These are phyloP conservation scores for Aspergillus puulaauensis DNA, from an alignment of 2,329 filamentous ascomycete species.

Conservation along the genomic window DNA sequence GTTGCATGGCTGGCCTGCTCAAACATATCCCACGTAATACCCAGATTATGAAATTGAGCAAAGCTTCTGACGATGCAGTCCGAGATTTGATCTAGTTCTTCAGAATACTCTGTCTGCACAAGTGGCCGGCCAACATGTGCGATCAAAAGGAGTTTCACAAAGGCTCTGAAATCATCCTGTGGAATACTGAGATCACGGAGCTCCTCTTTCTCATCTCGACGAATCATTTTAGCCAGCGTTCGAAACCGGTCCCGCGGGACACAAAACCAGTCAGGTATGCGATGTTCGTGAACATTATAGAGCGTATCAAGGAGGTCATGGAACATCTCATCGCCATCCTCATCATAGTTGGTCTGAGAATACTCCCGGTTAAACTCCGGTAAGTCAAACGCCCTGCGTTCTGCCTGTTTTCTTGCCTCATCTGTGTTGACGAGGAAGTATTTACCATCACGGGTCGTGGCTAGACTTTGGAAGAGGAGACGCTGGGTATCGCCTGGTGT, in stretches of 20 bases:
- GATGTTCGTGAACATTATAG: background rate
- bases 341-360: background rate
- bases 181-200: background rate
- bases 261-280: background rate
- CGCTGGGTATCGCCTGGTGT: background rate
- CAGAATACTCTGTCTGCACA: background rate
- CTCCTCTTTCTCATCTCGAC: background rate
- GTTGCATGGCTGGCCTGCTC: background rate
- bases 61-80: background rate
- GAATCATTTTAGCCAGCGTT: background rate
- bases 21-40: background rate
- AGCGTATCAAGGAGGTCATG: background rate
- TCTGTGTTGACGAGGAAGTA: background rate
- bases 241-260: background rate
- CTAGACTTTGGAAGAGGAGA: background rate
- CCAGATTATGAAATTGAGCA: background rate
- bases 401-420: background rate
- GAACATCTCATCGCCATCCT: background rate
- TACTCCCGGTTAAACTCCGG: background rate
- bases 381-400: background rate
- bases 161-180: background rate
- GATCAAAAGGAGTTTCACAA: background rate
- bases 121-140: background rate
- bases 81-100: background rate
- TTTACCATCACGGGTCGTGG: background rate